Evolutionary conservation across 306 rosid genomes (phyloP), one percentile per base, ranked within the genome.

Genomic region (Lupinus albus): DNA sequence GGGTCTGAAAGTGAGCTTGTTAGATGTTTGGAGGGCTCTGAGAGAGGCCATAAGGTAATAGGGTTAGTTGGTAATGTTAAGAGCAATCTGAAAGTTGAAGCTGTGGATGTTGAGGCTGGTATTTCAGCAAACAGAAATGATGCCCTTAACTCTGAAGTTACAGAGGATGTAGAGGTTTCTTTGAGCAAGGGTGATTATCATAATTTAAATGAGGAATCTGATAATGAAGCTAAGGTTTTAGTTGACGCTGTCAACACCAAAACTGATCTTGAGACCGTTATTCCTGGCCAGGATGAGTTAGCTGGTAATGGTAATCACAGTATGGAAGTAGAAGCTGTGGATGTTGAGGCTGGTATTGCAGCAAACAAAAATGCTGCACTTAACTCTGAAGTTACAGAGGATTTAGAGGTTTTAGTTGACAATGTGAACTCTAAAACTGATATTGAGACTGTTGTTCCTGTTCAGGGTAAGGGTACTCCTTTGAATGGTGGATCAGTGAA

Each of bases 11-110:
- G 73, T 68, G 91, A 84, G 77, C 84, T 86, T 44, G 89, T 80
- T 5, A 87, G 89, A 82, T 92, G 98, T 64, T 57, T 83, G 46
- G 88, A 81, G 65, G 89, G 95, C 79, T 92, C 96, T 50, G 98
- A 86, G 65, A 82, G 96, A 69, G 96, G 98, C 35, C 93, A 93
- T 11, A 89, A 92, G 79, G 96, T 92, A 32, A 81, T 51, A 52
- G 96, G 93, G 35, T 33, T 84, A 73, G 59, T 87, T 79, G 96
- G 96, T 57, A 89, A 81, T 71, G 87, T 87, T 44, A 86, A 78
- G 81, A 83, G 76, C 30, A 80, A 54, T 76, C 75, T 79, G 9
- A 83, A 84, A 67, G 56, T 55, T 13, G 83, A 73, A 63, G 79
- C 80, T 41, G 36, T 32, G 74, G 78, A 55, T 71, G 18, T 72